phyloP scores from a whole-genome alignment of 768 basidiomycete species.

The Gloeopeniophorella convolvens region DNA sequence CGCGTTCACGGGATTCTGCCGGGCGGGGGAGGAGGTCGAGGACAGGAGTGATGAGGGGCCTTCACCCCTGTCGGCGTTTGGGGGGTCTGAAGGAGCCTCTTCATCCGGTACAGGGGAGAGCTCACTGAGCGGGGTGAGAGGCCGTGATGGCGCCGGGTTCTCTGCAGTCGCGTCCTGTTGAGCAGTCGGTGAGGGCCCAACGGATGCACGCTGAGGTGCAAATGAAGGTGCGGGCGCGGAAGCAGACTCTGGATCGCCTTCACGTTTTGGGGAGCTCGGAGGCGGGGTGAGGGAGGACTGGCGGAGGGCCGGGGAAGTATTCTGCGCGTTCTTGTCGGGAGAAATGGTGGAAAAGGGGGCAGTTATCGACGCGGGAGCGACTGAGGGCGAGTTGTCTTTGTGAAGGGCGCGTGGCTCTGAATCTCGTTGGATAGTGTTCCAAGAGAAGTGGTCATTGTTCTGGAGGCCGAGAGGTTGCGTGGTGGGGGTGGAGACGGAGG shows the following conservation, averaged over 20 bases:
- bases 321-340: conserved; percentile 4
- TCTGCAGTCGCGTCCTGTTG: conserved; percentile 19
- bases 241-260: conserved; percentile 8
- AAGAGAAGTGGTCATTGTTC: conserved; percentile 18
- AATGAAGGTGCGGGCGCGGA: background rate
- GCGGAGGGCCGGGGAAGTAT: conserved; percentile 11
- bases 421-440: conserved; percentile 13
- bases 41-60: conserved; percentile 12
- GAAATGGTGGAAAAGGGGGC: conserved; percentile 3
- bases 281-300: conserved; percentile 14
- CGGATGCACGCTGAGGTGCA: conserved; percentile 2
- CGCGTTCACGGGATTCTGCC: conserved; percentile 3
- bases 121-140: conserved; percentile 71
- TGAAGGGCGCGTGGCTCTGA: conserved; percentile 15
- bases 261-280: conserved; percentile 16
- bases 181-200: conserved; percentile 14
- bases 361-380: conserved; percentile 2
- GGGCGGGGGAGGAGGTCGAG: conserved; percentile 4
- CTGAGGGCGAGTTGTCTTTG: conserved; percentile 8
- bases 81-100: conserved; percentile 34
- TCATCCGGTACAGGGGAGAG: conserved; percentile 64
- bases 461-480: conserved; percentile 17
- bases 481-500: conserved; percentile 22
- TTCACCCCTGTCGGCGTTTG: conserved; percentile 22
- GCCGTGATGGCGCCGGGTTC: conserved; percentile 36